Evolutionary conservation across 352 stramenopile genomes (phyloP).

Genomic region (Globisporangium paddicum): DNA sequence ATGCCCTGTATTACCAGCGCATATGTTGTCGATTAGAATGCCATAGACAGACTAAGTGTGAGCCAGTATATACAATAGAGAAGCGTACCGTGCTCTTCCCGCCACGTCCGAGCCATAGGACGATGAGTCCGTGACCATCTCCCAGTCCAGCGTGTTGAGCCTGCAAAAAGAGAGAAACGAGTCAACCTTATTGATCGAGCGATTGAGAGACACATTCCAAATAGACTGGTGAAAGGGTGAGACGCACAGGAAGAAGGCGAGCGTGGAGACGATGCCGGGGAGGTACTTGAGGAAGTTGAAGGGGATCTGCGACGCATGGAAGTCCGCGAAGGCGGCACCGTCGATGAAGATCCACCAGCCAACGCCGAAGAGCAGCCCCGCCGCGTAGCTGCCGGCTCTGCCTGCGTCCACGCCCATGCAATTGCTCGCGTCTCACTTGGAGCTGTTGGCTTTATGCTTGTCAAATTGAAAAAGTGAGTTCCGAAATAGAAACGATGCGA

Average conservation of each 20-base stretch:
- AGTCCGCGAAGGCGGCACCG: conserved; percentile 34
- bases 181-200: not conserved
- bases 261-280: conserved; percentile 46
- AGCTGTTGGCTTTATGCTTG: conserved; percentile 3
- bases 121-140: conserved; percentile 49
- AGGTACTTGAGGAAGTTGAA: conserved; percentile 60
- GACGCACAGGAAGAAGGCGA: conserved; percentile 52
- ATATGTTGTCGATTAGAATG: not conserved
- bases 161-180: conserved; percentile 13
- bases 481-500: not conserved
- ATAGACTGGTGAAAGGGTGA: no score
- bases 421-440: not conserved
- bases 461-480: conserved; percentile 5
- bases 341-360: conserved; percentile 65
- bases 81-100: conserved; percentile 29
- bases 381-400: conserved; percentile 38
- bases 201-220: conserved; percentile 1
- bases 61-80: not conserved
- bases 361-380: conserved; percentile 44
- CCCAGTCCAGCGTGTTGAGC: conserved; percentile 61
- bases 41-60: not conserved
- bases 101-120: conserved; percentile 44
- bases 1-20: conserved; percentile 21
- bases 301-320: conserved; percentile 43
- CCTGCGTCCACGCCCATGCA: conserved; percentile 25